These are phyloP conservation scores for Echria macrotheca DNA, from an alignment of 495 filamentous ascomycete genomes.

Conservation along the genomic window DNA sequence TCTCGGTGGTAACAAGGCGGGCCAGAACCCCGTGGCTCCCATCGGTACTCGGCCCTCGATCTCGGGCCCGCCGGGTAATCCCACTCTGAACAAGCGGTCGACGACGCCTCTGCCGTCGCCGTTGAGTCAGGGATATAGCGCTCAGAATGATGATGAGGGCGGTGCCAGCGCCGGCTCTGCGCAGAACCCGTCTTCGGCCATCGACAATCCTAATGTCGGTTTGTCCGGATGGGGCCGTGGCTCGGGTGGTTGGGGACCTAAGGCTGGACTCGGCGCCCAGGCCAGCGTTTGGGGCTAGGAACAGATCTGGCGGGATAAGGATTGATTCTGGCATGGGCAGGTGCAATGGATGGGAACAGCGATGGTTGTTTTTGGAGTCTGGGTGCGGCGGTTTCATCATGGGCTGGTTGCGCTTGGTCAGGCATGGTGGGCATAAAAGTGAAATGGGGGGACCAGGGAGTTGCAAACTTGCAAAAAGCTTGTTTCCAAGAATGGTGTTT, in stretches of 20 bases:
- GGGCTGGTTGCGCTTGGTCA: too few species aligned
- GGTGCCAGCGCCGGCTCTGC: slow-evolving; percentile 25
- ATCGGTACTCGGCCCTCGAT: slow-evolving; percentile 82
- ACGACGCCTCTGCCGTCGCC: slow-evolving; percentile 89
- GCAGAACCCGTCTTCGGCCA: slow-evolving; percentile 35
- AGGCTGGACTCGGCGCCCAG: slow-evolving; percentile 63
- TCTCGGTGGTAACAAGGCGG: slow-evolving; percentile 46
- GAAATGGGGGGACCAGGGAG: too few species aligned
- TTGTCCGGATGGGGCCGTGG: slow-evolving; percentile 63
- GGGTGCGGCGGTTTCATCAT: too few species aligned
- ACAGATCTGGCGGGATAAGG: background rate
- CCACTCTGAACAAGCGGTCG: slow-evolving; percentile 73
- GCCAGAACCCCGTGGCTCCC: slow-evolving; percentile 64
- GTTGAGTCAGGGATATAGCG: slow-evolving; percentile 71
- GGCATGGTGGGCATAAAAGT: too few species aligned
- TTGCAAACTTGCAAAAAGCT: too few species aligned
- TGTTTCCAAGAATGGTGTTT: too few species aligned
- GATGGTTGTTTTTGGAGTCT: too few species aligned
- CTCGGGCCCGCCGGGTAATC: slow-evolving; percentile 52
- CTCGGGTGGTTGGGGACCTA: slow-evolving; percentile 70
- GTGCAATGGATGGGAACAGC: background rate
- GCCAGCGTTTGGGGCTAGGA: slow-evolving; percentile 72
- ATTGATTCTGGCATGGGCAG: slow-evolving; percentile 3
- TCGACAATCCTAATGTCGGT: slow-evolving; percentile 35
- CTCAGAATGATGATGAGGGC: slow-evolving; percentile 33